Evolutionary conservation across 2,329 filamentous ascomycete genomes (phyloP), one percentile per base, ranked within the genome.

Genomic region (Fusarium globosum): DNA sequence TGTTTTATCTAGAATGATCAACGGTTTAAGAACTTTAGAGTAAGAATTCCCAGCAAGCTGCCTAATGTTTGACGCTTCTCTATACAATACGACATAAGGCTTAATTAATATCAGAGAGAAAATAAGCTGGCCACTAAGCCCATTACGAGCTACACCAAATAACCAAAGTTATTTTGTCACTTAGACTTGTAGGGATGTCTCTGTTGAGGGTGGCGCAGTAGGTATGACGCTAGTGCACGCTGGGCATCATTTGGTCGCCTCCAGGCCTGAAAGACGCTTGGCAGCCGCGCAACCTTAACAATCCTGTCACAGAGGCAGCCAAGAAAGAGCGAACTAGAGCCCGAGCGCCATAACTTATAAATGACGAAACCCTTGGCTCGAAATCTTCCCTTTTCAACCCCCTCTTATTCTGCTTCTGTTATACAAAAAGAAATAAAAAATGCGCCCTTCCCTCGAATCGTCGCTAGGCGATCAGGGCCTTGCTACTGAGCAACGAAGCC

Each of bases 401-500:
- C 26, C 74, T 71, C 73, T 78, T 70, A 77, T 72, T 63, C 53
- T 65, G 71, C 61, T 18, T 41, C 35, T 57, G 55, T 62, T 74
- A 77, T 77, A 61, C 76, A 68, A 71, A 76, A 23, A 84, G 3
- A 28, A 28, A 28, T 28, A 28, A 28, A 28, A 28, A 2, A 28
- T 83, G 82, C 77, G 82, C 68, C 80, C 79, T 55, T 83, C 85
- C 30, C 83, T 88, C 72, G 85, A 87, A 68, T 83, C 85, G 30
- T 86, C 86, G 53, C 77, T 88, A 61, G 85, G 85, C 62, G 85
- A 86, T 59, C 83, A 85, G 73, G 86, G 85, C 68, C 84, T 88
- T 52, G 86, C 85, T 48, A 81, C 85, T 65, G 88, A 90, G 75
- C 88, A 90, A 80, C 83, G 86, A 14, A 85, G 85, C 21, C 83